A percentile compares a stretch with the other conserved stretches of the same genome.
Conservation (phyloP, 2,329 filamentous ascomycete genomes). For the Curvularia hawaiiensis region DNA sequence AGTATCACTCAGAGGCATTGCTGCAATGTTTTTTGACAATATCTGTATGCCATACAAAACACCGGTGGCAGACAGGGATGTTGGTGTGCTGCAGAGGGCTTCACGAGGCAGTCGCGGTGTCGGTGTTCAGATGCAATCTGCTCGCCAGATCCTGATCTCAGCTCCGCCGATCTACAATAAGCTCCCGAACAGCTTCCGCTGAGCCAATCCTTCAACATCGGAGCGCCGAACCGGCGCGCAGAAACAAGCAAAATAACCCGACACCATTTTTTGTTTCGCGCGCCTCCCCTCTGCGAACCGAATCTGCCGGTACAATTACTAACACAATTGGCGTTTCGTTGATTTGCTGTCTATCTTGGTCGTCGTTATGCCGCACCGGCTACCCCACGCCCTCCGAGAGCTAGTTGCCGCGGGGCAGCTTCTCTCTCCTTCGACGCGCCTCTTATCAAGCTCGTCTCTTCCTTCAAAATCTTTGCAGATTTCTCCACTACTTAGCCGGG, state of each 20-base stretch:
- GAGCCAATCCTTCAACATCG: slow-evolving; percentile 29
- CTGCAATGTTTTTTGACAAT: background rate
- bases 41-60: background rate
- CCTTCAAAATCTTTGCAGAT: slow-evolving; percentile 4
- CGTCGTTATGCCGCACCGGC: slow-evolving; percentile 24
- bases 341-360: slow-evolving; percentile 10
- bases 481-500: slow-evolving; percentile 2
- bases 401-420: slow-evolving; percentile 21
- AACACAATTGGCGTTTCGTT: slow-evolving; percentile 17
- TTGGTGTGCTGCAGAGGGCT: slow-evolving; percentile 1
- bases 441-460: slow-evolving; percentile 12
- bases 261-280: slow-evolving; percentile 8
- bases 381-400: slow-evolving; percentile 33
- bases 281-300: slow-evolving; percentile 25
- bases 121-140: slow-evolving; percentile 18
- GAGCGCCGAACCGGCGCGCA: slow-evolving; percentile 35
- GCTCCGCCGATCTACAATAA: slow-evolving; percentile 26
- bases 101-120: slow-evolving; percentile 4
- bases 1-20: slow-evolving; percentile 28
- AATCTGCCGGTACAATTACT: slow-evolving; percentile 24
- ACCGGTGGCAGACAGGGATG: background rate
- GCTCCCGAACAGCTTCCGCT: slow-evolving; percentile 12
- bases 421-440: slow-evolving; percentile 10
- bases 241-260: slow-evolving; percentile 24
- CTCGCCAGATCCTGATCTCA: slow-evolving; percentile 14